Conservation (phyloP, 257 asterid species). For the Solanum pimpinellifolium region DNA sequence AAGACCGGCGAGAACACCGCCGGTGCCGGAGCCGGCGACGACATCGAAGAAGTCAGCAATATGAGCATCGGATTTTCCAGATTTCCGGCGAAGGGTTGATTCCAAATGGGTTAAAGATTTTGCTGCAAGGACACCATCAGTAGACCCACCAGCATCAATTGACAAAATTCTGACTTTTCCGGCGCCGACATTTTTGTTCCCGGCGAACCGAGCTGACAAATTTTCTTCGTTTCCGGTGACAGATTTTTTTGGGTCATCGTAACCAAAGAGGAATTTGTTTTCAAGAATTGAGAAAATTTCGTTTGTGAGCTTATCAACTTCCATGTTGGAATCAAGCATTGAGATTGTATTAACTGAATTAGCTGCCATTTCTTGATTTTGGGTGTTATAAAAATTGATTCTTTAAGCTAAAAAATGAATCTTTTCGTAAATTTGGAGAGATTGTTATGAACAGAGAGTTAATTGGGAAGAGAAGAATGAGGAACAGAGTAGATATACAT, state of each 20-base stretch:
- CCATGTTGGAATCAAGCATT: conserved; percentile 26
- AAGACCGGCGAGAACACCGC: conserved; percentile 60
- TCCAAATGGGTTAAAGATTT: conserved; percentile 37
- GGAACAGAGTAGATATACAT: background rate
- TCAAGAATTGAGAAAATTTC: conserved; percentile 84
- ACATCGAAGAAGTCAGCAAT: conserved; percentile 40
- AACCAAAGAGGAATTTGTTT: conserved; percentile 77
- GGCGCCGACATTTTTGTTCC: background rate
- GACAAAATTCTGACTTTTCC: conserved; percentile 64
- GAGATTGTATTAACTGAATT: background rate
- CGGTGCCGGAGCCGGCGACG: conserved; percentile 67
- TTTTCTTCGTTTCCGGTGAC: conserved; percentile 19
- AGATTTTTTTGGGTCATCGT: background rate
- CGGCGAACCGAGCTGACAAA: background rate
- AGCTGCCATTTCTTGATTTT: background rate
- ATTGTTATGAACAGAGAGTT: background rate
- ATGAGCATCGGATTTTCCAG: conserved; percentile 1
- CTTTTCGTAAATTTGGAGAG: background rate
- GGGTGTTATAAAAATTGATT: background rate
- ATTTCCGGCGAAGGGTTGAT: conserved; percentile 20
- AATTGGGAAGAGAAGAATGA: background rate
- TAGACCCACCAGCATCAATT: conserved; percentile 64
- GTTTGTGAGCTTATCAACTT: conserved; percentile 40
- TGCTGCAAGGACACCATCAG: conserved; percentile 64
- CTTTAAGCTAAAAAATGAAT: background rate